These are phyloP conservation scores for Naganishia vaughanmartiniae DNA, from an alignment of 768 basidiomycete genomes.

Conservation along the genomic window DNA sequence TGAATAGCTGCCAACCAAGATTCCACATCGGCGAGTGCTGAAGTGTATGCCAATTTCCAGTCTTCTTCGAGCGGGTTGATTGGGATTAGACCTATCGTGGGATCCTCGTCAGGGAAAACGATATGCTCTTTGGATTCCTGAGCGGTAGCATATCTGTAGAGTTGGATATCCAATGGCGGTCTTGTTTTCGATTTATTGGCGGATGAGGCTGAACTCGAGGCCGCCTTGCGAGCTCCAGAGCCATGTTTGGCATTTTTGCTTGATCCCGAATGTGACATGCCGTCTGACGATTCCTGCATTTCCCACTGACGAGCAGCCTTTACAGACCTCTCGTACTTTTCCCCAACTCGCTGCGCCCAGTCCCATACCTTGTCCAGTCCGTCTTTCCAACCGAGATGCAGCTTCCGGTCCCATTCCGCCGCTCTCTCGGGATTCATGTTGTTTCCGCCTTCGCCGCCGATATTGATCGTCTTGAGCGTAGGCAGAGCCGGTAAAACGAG, in stretches of 20 bases:
- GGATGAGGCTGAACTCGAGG: background rate
- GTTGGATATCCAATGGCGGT: constrained; percentile 44
- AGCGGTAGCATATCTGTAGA: constrained; percentile 46
- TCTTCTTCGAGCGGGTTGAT: constrained; percentile 35
- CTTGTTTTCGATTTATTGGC: constrained; percentile 32
- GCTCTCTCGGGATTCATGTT: constrained; percentile 34
- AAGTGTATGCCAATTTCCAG: constrained; percentile 43
- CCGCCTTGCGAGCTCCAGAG: background rate
- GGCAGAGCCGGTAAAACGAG: constrained; percentile 51
- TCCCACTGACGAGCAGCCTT: constrained; percentile 47
- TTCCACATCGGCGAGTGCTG: constrained; percentile 39
- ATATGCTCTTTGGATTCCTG: constrained; percentile 32
- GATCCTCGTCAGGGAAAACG: constrained; percentile 26
- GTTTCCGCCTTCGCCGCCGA: constrained; percentile 48
- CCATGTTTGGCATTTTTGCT: background rate
- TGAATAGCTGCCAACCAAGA: constrained; percentile 16
- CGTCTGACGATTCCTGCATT: background rate
- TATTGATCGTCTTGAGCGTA: constrained; percentile 41
- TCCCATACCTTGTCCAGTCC: constrained; percentile 44
- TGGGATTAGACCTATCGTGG: constrained; percentile 41
- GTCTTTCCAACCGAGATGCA: constrained; percentile 49
- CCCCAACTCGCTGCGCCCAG: constrained; percentile 48
- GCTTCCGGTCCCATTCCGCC: constrained; percentile 46
- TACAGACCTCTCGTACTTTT: constrained; percentile 47
- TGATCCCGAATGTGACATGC: background rate